These are phyloP conservation scores for Penicillium malachiteum DNA, from an alignment of 495 filamentous ascomycete species.

Conservation along the genomic window DNA sequence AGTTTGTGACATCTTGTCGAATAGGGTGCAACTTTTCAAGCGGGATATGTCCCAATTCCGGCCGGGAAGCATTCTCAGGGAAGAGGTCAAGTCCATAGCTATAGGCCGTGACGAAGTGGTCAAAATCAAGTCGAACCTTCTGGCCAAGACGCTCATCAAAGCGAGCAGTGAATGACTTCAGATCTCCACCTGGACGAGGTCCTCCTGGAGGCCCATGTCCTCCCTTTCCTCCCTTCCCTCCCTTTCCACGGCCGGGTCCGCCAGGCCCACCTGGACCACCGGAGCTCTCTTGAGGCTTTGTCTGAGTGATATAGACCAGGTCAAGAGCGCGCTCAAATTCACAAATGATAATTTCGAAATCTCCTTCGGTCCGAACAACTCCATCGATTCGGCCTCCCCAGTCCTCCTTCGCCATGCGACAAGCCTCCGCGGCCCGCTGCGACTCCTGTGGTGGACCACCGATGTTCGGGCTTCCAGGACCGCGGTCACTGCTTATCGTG, in stretches of 20 bases:
- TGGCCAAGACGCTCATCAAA: conserved; percentile 57
- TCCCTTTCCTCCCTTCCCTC: not conserved
- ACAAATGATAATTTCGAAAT: conserved; percentile 69
- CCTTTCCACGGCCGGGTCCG: conserved; percentile 1
- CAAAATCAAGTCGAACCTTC: conserved; percentile 57
- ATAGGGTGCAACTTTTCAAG: conserved; percentile 39
- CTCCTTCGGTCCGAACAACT: conserved; percentile 65
- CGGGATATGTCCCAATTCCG: conserved; percentile 43
- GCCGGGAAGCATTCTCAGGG: conserved; percentile 31
- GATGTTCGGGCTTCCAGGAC: not conserved
- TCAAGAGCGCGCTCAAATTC: conserved; percentile 51
- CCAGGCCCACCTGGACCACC: conserved; percentile 2
- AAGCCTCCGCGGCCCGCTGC: conserved; percentile 48
- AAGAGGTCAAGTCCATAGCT: conserved; percentile 55
- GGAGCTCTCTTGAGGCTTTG: conserved; percentile 19
- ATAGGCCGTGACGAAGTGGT: conserved; percentile 59
- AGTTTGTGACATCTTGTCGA: conserved; percentile 36
- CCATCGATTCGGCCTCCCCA: conserved; percentile 58
- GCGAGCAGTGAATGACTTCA: conserved; percentile 43
- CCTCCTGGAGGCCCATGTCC: not conserved
- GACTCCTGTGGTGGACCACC: conserved; percentile 31
- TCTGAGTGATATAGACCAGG: conserved; percentile 27
- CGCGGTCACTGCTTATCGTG: conserved; percentile 8
- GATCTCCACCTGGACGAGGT: not conserved
- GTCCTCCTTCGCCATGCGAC: conserved; percentile 42